Percentiles rank a stretch among this genome's conserved stretches.
Evolutionary conservation across 768 basidiomycete species (phyloP).

Genomic region (Calocera viscosa): DNA sequence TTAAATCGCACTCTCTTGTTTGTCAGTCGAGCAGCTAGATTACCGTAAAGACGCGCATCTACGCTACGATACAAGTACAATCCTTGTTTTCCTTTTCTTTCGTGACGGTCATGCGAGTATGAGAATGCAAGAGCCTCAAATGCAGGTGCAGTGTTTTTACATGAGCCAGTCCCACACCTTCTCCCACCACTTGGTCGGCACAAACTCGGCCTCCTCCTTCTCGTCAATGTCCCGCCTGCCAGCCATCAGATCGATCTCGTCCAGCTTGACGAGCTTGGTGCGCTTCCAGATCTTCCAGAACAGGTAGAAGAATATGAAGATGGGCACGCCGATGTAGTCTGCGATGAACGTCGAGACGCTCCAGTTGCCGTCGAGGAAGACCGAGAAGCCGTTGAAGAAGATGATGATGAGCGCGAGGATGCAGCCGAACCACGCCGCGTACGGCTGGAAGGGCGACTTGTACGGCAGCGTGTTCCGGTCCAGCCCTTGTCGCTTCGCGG

Average conservation of each 20-base stretch:
- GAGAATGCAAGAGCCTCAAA: too few relatives aligned
- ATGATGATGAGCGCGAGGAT: constrained; percentile 42
- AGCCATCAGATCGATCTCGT: constrained; percentile 47
- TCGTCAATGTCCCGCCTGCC: constrained; percentile 50
- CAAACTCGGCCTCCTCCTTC: constrained; percentile 35
- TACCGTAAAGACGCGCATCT: not conserved
- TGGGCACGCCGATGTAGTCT: constrained; percentile 42
- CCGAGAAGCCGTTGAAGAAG: constrained; percentile 42
- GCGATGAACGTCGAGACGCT: constrained; percentile 48
- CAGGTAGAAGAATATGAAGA: constrained; percentile 36
- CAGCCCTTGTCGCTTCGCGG: constrained; percentile 44
- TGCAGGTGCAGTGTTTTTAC: not conserved
- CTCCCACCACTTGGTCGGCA: not conserved
- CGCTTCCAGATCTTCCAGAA: constrained; percentile 36
- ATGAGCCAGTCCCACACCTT: not conserved
- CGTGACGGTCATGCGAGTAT: not conserved
- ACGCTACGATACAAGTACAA: not conserved
- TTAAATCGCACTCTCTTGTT: too few relatives aligned
- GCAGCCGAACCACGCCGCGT: constrained; percentile 41
- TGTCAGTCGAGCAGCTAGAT: too few relatives aligned
- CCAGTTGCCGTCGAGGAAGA: constrained; percentile 32
- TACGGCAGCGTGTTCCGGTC: constrained; percentile 45
- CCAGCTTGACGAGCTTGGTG: constrained; percentile 30
- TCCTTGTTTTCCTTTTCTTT: not conserved
- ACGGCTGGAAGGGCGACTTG: constrained; percentile 41